Evolutionary conservation across 495 filamentous ascomycete species (phyloP).

Genomic region (Podospora sp.): DNA sequence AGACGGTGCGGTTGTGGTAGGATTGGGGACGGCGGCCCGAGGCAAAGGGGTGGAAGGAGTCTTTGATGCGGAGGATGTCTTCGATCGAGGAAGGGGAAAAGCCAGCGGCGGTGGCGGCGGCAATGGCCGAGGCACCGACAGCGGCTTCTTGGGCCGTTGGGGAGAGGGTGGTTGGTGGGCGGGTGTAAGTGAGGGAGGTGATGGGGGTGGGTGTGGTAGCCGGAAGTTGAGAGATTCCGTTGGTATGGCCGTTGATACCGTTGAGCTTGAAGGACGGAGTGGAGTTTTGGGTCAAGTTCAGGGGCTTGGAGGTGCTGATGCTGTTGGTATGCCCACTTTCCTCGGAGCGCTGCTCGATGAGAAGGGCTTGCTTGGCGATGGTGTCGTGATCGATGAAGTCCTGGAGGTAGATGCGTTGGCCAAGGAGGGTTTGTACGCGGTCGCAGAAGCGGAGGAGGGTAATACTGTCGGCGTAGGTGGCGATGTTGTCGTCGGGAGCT

Average conservation of each 20-base stretch:
- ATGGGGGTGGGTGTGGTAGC: too few species aligned
- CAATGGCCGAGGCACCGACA: background rate
- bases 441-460: conserved; percentile 30
- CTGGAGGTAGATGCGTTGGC: conserved; percentile 22
- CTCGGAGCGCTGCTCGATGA: conserved; percentile 16
- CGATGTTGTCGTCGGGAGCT: conserved; percentile 10
- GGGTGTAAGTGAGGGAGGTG: background rate
- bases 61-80: conserved; percentile 24
- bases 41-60: conserved; percentile 14
- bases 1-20: conserved; percentile 20
- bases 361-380: conserved; percentile 17
- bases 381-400: conserved; percentile 22
- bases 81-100: conserved; percentile 11
- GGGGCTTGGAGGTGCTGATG: too few species aligned
- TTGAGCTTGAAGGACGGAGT: too few species aligned
- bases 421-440: conserved; percentile 17
- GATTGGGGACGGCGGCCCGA: conserved; percentile 19
- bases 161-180: background rate
- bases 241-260: too few species aligned
- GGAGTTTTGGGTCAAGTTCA: too few species aligned
- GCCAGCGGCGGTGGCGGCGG: conserved; percentile 4
- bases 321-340: too few species aligned
- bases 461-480: conserved; percentile 28
- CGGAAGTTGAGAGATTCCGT: too few species aligned
- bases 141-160: background rate